Percentiles rank a stretch among this genome's conserved stretches.
These are phyloP conservation scores for Ustilago shanxiensis DNA, from an alignment of 1,284 basidiomycete genomes.

Conservation along the genomic window DNA sequence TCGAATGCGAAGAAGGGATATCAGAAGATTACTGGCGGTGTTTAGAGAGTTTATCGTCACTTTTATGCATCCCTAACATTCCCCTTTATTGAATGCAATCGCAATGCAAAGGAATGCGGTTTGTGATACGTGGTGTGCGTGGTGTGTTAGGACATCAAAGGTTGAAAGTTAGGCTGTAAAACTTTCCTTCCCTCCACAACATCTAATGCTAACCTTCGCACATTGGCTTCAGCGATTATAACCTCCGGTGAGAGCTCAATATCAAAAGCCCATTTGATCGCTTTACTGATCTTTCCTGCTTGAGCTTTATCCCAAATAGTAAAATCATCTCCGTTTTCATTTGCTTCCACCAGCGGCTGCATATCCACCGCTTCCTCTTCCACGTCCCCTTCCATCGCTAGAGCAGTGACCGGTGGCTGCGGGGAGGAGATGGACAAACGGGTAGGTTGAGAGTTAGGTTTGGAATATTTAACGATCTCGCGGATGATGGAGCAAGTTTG, in stretches of 20 bases:
- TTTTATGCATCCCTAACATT: conserved; percentile 58
- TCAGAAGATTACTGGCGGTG: conserved; percentile 51
- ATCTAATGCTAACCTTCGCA: conserved; percentile 80
- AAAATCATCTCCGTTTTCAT: conserved; percentile 87
- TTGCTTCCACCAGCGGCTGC: conserved; percentile 2
- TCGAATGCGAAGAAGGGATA: conserved; percentile 47
- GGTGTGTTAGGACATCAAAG: conserved; percentile 35
- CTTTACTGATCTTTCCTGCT: conserved; percentile 84
- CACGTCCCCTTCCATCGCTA: background rate
- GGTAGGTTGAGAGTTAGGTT: conserved; percentile 14
- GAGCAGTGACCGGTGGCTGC: background rate
- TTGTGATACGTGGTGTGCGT: no score
- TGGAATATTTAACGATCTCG: conserved; percentile 75
- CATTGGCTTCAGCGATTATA: conserved; percentile 91
- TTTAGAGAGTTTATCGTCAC: conserved; percentile 59
- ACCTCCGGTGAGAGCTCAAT: conserved; percentile 91
- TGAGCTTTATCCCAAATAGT: conserved; percentile 90
- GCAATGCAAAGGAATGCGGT: no score
- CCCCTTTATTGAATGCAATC: no score
- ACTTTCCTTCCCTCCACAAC: conserved; percentile 85
- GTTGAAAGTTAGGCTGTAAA: conserved; percentile 65
- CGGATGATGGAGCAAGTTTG: conserved; percentile 75
- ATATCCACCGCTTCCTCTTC: background rate
- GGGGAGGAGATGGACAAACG: conserved; percentile 28
- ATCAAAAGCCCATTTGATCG: conserved; percentile 83